Percentiles rank a stretch among this genome's conserved stretches.
These are phyloP conservation scores for Solanum lignicaule DNA, from an alignment of 257 asterid species.

Conservation along the genomic window DNA sequence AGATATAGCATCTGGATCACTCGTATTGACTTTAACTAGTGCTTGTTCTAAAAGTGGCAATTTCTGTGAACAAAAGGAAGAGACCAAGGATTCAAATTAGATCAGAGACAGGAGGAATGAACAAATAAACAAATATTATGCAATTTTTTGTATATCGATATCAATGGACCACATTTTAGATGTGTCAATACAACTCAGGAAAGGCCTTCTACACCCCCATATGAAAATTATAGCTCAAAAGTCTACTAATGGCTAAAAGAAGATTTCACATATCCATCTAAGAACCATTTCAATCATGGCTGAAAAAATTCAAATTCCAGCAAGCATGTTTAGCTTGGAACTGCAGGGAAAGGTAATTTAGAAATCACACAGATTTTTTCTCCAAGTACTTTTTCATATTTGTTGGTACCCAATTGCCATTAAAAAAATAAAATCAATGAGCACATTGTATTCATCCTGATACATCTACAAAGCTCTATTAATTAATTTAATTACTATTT, in stretches of 20 bases:
- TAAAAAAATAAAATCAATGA: not conserved
- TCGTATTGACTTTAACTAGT: conserved; percentile 38
- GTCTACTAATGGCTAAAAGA: not conserved
- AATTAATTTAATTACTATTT: not conserved
- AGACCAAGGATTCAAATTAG: not conserved
- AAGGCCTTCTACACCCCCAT: not conserved
- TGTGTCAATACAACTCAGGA: not conserved
- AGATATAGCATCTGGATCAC: conserved; percentile 53
- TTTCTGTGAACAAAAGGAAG: conserved; percentile 28
- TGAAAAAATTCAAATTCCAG: not conserved
- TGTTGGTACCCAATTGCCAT: not conserved
- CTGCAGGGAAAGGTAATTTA: not conserved
- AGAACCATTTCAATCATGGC: not conserved
- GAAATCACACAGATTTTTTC: not conserved
- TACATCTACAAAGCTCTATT: not conserved
- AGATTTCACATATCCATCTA: not conserved
- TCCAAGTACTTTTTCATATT: not conserved
- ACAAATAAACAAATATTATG: no score
- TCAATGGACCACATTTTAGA: no score
- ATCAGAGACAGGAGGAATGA: not conserved
- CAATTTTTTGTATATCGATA: fast-evolving
- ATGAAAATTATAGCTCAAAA: not conserved
- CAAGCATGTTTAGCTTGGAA: not conserved
- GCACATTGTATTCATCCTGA: not conserved
- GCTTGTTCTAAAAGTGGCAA: conserved; percentile 48